Percentiles rank a stretch among this genome's conserved stretches.
phyloP scores from a whole-genome alignment of 768 basidiomycete species.

The Tephrocybe sp. region DNA sequence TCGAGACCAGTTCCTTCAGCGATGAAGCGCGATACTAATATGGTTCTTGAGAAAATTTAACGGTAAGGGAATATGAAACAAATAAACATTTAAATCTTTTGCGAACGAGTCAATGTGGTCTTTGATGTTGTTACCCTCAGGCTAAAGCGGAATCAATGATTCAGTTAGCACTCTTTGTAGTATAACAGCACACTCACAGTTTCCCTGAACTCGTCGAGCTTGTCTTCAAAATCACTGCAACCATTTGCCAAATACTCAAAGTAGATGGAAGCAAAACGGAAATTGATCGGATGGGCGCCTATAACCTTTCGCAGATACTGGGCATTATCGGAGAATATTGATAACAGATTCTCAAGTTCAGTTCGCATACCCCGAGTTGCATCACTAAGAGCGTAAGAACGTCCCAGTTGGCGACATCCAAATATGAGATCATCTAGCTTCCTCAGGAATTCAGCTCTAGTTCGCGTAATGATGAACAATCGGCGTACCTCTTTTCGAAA shows the following conservation, averaged over 20 bases:
- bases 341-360: background rate
- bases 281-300: background rate
- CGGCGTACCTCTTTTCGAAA: no score
- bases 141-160: background rate
- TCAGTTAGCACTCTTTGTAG: background rate
- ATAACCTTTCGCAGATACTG: background rate
- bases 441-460: background rate
- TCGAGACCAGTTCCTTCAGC: background rate
- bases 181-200: constrained; percentile 3
- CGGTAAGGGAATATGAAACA: background rate
- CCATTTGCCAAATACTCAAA: background rate
- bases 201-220: constrained; percentile 10
- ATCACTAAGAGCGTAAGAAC: constrained; percentile 9
- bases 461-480: no score
- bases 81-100: constrained; percentile 6
- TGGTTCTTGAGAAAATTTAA: no score
- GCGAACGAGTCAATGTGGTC: background rate
- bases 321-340: constrained; percentile 5
- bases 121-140: constrained; percentile 8
- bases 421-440: constrained; percentile 3
- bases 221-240: constrained; percentile 2
- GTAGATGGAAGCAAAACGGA: background rate
- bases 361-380: background rate
- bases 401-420: constrained; percentile 6
- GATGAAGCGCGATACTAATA: background rate